Evolutionary conservation across 2,329 filamentous ascomycete species (phyloP).

Genomic region (Alternaria consortialis): DNA sequence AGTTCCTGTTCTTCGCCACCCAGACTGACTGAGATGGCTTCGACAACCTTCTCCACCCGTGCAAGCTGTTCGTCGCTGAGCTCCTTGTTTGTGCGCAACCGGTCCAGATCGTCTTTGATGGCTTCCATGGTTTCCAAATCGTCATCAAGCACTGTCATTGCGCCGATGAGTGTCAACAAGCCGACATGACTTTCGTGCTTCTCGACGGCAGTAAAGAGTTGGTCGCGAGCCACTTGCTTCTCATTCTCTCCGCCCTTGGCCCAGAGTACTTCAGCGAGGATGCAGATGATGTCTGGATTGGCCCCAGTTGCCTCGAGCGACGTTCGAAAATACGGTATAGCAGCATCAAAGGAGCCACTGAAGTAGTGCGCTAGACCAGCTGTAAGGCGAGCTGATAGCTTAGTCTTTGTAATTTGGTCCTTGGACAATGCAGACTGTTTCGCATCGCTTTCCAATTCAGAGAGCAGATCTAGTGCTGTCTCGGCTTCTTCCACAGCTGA

Average conservation of each 20-base stretch:
- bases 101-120: constrained; percentile 78
- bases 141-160: constrained; percentile 81
- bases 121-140: constrained; percentile 83
- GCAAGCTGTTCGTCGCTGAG: constrained; percentile 71
- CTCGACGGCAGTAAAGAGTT: constrained; percentile 83
- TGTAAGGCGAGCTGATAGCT: constrained; percentile 86
- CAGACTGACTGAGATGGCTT: constrained; percentile 73
- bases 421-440: constrained; percentile 64
- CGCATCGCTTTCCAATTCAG: constrained; percentile 66
- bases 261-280: constrained; percentile 93
- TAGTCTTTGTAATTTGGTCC: constrained; percentile 72
- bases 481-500: constrained; percentile 82
- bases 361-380: constrained; percentile 85
- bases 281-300: constrained; percentile 84
- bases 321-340: constrained; percentile 80
- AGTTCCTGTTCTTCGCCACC: constrained; percentile 59
- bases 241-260: constrained; percentile 81
- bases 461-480: constrained; percentile 78
- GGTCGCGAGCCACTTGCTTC: constrained; percentile 76
- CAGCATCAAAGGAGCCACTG: constrained; percentile 68
- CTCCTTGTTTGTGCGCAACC: constrained; percentile 72
- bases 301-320: constrained; percentile 79
- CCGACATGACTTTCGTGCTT: constrained; percentile 77
- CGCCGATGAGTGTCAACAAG: constrained; percentile 81
- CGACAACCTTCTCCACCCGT: constrained; percentile 76